Conservation (phyloP, 805 yeast genomes). For the Starmera amethionina region DNA sequence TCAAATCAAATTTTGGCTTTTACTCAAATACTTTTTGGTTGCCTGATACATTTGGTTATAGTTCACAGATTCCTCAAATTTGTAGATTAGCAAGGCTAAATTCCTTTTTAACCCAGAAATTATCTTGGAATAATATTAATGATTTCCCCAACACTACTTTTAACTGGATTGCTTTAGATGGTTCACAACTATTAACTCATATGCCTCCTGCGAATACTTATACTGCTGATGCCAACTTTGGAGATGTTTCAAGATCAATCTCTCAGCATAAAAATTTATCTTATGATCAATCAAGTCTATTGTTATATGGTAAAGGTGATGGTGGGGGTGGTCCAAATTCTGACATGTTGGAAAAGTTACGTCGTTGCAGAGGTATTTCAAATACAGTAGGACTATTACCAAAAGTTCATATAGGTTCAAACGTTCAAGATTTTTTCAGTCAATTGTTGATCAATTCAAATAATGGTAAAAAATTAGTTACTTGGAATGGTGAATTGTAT, state of each 20-base stretch:
- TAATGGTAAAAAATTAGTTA: constrained; percentile 58
- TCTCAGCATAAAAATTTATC: constrained; percentile 77
- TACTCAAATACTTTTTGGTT: constrained; percentile 81
- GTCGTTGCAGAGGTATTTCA: constrained; percentile 83
- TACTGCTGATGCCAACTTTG: constrained; percentile 87
- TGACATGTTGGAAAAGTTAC: constrained; percentile 85
- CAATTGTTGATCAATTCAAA: constrained; percentile 51
- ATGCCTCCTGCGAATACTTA: constrained; percentile 98
- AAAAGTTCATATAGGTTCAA: constrained; percentile 61
- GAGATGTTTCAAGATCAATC: constrained; percentile 78
- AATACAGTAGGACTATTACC: constrained; percentile 78
- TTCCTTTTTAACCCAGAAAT: constrained; percentile 82
- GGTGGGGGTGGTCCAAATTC: constrained; percentile 99
- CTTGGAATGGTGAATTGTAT: constrained; percentile 92
- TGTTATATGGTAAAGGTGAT: constrained; percentile 90
- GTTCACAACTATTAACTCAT: constrained; percentile 86
- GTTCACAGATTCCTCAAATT: constrained; percentile 90
- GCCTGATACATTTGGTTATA: constrained; percentile 96
- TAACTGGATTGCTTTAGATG: constrained; percentile 93
- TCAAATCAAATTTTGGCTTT: constrained; percentile 67
- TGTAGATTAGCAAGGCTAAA: constrained; percentile 82
- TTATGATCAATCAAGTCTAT: constrained; percentile 68
- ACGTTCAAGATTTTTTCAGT: constrained; percentile 72
- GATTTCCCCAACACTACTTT: constrained; percentile 83
- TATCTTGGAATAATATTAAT: constrained; percentile 95